A percentile compares a stretch with the other conserved stretches of the same genome.
Conservation (phyloP, 129 eudicot species). For the Solidago caesia region DNA sequence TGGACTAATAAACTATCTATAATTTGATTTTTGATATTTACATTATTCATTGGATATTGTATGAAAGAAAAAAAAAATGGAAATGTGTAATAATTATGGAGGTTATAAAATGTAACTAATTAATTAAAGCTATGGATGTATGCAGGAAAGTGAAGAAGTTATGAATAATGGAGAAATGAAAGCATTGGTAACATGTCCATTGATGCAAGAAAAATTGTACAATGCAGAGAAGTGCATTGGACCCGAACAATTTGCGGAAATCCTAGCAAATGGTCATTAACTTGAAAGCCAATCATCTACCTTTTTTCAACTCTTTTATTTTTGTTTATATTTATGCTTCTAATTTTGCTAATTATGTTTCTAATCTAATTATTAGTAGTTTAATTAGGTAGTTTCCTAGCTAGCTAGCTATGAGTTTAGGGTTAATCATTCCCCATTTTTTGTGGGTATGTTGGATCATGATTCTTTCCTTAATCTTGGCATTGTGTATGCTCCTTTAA, state of each 20-base stretch:
- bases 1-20: too few species aligned
- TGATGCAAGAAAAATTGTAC: constrained; percentile 36
- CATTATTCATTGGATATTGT: background rate
- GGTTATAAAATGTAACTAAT: too few species aligned
- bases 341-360: constrained; percentile 19
- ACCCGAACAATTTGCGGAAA: constrained; percentile 25
- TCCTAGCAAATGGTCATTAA: constrained; percentile 9
- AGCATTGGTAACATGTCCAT: constrained; percentile 29
- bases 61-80: background rate
- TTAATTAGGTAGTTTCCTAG: constrained; percentile 15
- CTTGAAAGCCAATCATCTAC: background rate
- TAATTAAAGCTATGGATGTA: background rate
- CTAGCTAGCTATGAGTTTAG: constrained; percentile 21
- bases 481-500: constrained; percentile 9
- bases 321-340: background rate
- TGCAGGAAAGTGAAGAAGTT: constrained; percentile 36
- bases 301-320: background rate
- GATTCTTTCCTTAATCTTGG: constrained; percentile 22
- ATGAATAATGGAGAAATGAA: constrained; percentile 28
- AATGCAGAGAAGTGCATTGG: constrained; percentile 28
- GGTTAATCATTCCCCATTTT: constrained; percentile 19
- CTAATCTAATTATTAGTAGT: constrained; percentile 9
- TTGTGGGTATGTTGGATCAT: constrained; percentile 31
- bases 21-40: too few species aligned
- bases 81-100: background rate